Percentiles rank a stretch among this genome's conserved stretches.
Conservation (phyloP, 108 stramenopile genomes). For the Fragilariopsis cylindrus region DNA sequence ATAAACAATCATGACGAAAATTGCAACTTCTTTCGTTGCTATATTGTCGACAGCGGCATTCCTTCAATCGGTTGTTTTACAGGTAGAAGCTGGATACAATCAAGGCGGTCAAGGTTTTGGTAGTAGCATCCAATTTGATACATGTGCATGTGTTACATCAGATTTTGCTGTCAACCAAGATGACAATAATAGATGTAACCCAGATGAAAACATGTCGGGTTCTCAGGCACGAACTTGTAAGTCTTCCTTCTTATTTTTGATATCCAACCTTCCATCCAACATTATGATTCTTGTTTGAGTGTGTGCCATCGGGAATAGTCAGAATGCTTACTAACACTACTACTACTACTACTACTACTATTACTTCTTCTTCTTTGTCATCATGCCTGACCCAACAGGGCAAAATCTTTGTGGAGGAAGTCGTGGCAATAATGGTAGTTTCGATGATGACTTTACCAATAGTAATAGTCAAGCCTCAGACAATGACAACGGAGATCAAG, state of each 20-base stretch:
- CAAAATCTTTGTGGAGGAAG: background rate
- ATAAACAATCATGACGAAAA: no score
- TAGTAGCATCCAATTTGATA: no score
- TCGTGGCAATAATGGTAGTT: background rate
- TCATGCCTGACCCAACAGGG: background rate
- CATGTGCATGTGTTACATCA: no score
- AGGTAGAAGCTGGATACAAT: no score
- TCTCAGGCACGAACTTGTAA: conserved; percentile 15
- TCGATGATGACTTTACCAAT: background rate
- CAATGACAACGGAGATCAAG: background rate
- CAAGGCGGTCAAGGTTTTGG: no score
- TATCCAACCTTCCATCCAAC: background rate
- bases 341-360: no score
- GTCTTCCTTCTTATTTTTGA: background rate
- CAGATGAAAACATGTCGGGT: background rate
- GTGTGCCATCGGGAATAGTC: background rate
- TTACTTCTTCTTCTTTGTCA: background rate
- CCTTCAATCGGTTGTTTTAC: no score
- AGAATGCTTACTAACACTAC: background rate
- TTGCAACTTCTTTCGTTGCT: no score
- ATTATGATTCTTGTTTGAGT: no score
- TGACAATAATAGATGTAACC: background rate
- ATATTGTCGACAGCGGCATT: no score
- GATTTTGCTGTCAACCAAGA: background rate
- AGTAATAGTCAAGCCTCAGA: background rate